phyloP scores from a whole-genome alignment of 2,329 filamentous ascomycete genomes.

The Dactylellina cionopaga region DNA sequence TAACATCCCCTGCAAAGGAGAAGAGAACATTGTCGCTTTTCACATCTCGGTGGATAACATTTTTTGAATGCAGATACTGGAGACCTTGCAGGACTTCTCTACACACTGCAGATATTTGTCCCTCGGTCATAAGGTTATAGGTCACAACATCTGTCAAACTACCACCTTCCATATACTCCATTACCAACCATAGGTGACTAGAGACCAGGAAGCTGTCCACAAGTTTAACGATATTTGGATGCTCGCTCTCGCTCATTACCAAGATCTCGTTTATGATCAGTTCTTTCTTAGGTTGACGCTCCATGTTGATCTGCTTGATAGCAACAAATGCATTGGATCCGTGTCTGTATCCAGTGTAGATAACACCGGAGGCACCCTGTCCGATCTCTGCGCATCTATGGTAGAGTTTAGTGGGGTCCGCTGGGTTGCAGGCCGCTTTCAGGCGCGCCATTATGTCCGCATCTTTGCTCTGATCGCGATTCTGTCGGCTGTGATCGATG shows the following conservation, averaged over 20 bases:
- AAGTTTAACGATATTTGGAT: conserved; percentile 99
- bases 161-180: conserved; percentile 99
- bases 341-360: conserved; percentile 88
- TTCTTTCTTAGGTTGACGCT: conserved; percentile 98
- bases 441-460: conserved; percentile 85
- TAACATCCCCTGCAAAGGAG: conserved; percentile 93
- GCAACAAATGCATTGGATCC: conserved; percentile 88
- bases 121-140: conserved; percentile 98
- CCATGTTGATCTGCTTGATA: conserved; percentile 99
- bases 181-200: conserved; percentile 96
- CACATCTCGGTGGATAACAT: conserved; percentile 97
- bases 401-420: conserved; percentile 89
- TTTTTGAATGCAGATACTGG: conserved; percentile 95
- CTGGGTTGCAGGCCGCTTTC: conserved; percentile 87
- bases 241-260: conserved; percentile 98
- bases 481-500: conserved; percentile 74
- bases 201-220: conserved; percentile 93
- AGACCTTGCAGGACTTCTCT: conserved; percentile 89
- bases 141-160: conserved; percentile 98
- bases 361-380: conserved; percentile 94
- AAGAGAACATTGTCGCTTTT: conserved; percentile 98
- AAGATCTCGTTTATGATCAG: conserved; percentile 99
- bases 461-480: conserved; percentile 78
- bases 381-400: conserved; percentile 92
- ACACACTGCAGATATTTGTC: conserved; percentile 95